Evolutionary conservation across 192 early-diverging fungal genomes (phyloP).

Genomic region (Backusella tarrabulga): DNA sequence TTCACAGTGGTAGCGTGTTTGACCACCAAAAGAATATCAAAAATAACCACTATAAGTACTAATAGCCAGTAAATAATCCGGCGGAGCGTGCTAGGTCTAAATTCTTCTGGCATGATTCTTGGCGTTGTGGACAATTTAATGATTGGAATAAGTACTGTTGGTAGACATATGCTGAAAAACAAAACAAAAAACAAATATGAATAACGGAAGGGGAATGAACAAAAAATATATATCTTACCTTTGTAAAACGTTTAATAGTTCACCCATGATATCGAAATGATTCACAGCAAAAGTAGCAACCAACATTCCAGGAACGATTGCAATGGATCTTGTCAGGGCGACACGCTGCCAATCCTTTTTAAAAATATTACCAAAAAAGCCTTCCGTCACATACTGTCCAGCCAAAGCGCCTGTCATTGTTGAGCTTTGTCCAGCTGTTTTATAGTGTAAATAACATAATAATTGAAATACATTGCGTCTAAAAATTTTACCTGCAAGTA

Average conservation of each 20-base stretch:
- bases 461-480: neutral
- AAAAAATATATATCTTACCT: constrained; percentile 27
- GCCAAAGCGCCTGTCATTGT: constrained; percentile 93
- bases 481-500: constrained; percentile 50
- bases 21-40: constrained; percentile 19
- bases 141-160: constrained; percentile 20
- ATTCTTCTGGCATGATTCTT: constrained; percentile 2
- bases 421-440: constrained; percentile 72
- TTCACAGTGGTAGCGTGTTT: neutral
- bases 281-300: constrained; percentile 58
- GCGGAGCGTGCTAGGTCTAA: neutral
- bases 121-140: constrained; percentile 11
- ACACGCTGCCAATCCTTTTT: constrained; percentile 61
- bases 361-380: constrained; percentile 67
- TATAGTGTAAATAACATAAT: neutral
- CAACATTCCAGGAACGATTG: constrained; percentile 62
- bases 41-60: constrained; percentile 1
- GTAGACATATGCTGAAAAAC: constrained; percentile 14
- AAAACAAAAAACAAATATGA: neutral
- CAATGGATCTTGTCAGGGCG: constrained; percentile 58
- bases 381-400: constrained; percentile 85
- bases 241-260: constrained; percentile 69
- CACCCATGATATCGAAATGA: constrained; percentile 64
- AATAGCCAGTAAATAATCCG: constrained; percentile 5
- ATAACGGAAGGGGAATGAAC: neutral